Evolutionary conservation across 2,329 filamentous ascomycete species (phyloP), one percentile per base, ranked within the genome.

Genomic region (Fusarium guadeloupense): DNA sequence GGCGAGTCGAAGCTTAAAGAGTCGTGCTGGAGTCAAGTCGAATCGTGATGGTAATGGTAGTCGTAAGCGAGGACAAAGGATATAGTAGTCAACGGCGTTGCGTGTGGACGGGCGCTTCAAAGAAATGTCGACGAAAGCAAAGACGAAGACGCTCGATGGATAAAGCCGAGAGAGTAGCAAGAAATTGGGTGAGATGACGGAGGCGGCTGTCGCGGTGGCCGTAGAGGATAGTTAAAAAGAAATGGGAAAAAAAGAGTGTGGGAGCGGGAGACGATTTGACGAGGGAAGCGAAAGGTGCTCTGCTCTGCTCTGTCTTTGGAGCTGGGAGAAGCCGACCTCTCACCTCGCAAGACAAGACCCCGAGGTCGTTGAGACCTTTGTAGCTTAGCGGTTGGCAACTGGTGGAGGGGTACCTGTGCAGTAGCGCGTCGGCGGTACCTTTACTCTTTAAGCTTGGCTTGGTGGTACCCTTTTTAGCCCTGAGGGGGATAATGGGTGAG

Each of bases 31-130:
- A 28, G 53, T 50, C 31, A 54, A 39, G 38, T 43, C 41, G 43
- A 54, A 44, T 14, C 49, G 37, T 20, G 48, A 45, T 44, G 19
- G 34, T 41, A 17, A 31, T 59, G 23, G 46, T 54, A 34, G 48
- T 57, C 46, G 54, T 63, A 62, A 63, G 62, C 52, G 53, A 59
- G 62, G 38, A 66, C 57, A 65, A 65, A 65, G 62, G 28, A 46
- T 55, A 26, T 26, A 26, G 25, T 26, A 31, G 48, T 14, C 59
- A 64, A 44, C 51, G 31, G 61, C 50, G 46, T 46, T 21, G 49
- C 39, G 43, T 39, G 45, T 52, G 49, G 28, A 47, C 26, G 16
- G 31, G 45, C 61, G 51, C 35, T 62, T 46, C 35, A 40, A 26
- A n/a, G 35, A 38, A 40, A 47, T n/a, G 44, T 38, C 25, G 58